Evolutionary conservation across 2,329 filamentous ascomycete genomes (phyloP).

Genomic region (Colletotrichum sublineola): DNA sequence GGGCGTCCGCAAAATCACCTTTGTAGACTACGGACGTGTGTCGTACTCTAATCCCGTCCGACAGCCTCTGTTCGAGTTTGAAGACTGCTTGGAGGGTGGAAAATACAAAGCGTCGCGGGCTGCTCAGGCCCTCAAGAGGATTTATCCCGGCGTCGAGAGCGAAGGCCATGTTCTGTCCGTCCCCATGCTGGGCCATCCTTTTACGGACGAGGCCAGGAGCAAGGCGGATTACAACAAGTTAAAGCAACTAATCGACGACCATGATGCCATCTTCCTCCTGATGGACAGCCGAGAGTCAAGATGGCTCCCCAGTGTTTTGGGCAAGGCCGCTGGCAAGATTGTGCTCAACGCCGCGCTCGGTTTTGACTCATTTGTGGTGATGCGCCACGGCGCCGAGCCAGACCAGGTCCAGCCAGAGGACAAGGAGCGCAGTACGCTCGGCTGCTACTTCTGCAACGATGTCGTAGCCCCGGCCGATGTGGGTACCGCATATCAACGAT

Average conservation of each 20-base stretch:
- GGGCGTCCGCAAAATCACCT: conserved; percentile 95
- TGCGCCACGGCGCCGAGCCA: conserved; percentile 86
- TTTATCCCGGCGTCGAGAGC: conserved; percentile 91
- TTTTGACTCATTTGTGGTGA: conserved; percentile 96
- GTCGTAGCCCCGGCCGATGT: conserved; percentile 95
- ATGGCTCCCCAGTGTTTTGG: conserved; percentile 97
- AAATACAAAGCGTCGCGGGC: conserved; percentile 86
- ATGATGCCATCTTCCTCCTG: conserved; percentile 94
- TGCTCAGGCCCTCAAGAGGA: conserved; percentile 82
- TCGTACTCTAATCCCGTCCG: conserved; percentile 97
- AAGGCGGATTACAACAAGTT: conserved; percentile 82
- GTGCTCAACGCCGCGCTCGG: conserved; percentile 97
- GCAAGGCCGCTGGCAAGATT: conserved; percentile 91
- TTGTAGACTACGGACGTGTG: conserved; percentile 92
- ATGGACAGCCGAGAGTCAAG: conserved; percentile 96
- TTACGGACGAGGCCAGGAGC: conserved; percentile 78
- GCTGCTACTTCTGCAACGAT: conserved; percentile 99
- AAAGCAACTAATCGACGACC: conserved; percentile 80
- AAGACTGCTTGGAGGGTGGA: conserved; percentile 89
- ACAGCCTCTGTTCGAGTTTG: conserved; percentile 91
- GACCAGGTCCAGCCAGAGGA: conserved; percentile 49
- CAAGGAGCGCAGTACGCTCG: conserved; percentile 76
- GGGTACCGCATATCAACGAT: conserved; percentile 56
- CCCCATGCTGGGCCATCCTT: conserved; percentile 95
- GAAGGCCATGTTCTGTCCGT: conserved; percentile 86